These are phyloP conservation scores for Iris pallida DNA, from an alignment of 116 monocot genomes.

Conservation along the genomic window DNA sequence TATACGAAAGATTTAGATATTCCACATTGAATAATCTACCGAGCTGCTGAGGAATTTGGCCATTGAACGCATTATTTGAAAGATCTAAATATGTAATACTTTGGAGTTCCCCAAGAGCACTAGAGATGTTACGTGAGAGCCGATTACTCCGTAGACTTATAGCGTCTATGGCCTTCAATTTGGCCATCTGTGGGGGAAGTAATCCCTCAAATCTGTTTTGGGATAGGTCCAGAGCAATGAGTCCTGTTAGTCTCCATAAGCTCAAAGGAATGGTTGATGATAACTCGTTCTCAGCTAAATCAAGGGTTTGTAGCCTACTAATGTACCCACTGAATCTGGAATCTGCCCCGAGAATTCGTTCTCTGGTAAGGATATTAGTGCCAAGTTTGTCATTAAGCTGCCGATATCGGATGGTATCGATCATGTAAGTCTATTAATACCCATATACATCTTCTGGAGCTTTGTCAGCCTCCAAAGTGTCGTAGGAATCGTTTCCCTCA, in stretches of 20 bases:
- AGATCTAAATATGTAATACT: conserved; percentile 4
- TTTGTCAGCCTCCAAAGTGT: not conserved
- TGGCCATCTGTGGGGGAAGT: not conserved
- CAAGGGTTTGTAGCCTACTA: not conserved
- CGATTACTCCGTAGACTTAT: not conserved
- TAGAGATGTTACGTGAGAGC: conserved; percentile 5
- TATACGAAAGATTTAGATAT: conserved; percentile 2
- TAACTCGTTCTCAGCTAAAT: not conserved
- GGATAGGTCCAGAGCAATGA: not conserved
- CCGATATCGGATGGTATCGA: not conserved
- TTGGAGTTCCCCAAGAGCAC: not conserved
- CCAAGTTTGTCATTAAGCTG: not conserved
- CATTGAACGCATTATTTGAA: conserved; percentile 1
- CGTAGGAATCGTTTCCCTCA: not conserved
- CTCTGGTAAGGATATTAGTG: not conserved
- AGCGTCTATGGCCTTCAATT: not conserved
- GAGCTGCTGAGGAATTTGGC: conserved; percentile 2
- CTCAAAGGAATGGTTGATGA: conserved; percentile 3
- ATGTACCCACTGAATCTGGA: conserved; percentile 1
- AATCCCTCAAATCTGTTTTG: not conserved
- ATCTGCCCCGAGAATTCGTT: not conserved
- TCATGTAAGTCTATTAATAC: not conserved
- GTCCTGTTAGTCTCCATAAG: not conserved
- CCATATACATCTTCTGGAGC: not conserved
- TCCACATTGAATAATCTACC: not conserved